These are phyloP conservation scores for Syzygium grande DNA, from an alignment of 345 rosid species.

Conservation along the genomic window DNA sequence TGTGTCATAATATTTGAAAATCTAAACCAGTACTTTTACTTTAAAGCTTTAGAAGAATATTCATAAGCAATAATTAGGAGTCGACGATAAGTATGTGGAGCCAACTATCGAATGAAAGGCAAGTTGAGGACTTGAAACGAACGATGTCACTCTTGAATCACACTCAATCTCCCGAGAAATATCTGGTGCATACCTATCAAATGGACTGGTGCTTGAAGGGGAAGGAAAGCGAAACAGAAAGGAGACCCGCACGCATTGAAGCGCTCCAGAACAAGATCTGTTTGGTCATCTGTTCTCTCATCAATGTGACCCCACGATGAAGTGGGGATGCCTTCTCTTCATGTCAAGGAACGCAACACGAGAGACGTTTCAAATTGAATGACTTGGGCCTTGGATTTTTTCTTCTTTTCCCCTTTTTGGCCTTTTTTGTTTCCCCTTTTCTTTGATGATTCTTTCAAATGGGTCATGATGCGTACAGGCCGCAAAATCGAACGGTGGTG, in stretches of 20 bases:
- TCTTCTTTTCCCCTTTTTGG: not conserved
- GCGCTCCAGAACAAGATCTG: not conserved
- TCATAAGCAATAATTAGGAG: not conserved
- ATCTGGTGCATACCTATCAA: not conserved
- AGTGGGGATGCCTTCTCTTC: not conserved
- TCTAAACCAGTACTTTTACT: not conserved
- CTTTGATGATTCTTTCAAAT: not conserved
- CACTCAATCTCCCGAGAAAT: not conserved
- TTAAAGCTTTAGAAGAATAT: not conserved
- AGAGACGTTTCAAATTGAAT: not conserved
- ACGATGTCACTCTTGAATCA: not conserved
- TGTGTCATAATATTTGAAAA: not conserved
- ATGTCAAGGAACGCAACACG: not conserved
- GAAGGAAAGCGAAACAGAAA: not conserved
- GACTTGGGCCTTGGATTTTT: not conserved
- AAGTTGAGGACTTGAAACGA: not conserved
- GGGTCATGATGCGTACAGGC: not conserved
- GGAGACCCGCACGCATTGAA: not conserved
- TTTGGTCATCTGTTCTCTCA: not conserved
- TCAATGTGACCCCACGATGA: not conserved
- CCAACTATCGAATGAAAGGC: not conserved
- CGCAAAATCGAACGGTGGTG: not conserved
- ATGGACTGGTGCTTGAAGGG: not conserved
- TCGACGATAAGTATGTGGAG: not conserved
- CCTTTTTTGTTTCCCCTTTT: not conserved